Evolutionary conservation across 2,329 filamentous ascomycete species (phyloP).

Genomic region (Hymenoscyphus fructigenus): DNA sequence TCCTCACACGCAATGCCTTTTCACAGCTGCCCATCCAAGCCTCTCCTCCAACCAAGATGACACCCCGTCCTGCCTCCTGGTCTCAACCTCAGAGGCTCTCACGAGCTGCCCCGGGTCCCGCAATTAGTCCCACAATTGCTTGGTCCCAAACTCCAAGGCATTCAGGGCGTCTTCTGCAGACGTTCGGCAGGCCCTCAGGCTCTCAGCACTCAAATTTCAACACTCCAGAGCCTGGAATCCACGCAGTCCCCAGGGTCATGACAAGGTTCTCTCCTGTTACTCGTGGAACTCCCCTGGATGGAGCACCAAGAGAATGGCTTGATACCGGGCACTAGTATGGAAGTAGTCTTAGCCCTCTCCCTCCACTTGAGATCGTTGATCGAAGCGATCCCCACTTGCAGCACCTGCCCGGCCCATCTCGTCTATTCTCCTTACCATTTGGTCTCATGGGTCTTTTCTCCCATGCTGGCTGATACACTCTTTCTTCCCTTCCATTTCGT

Average conservation of each 20-base stretch:
- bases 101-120: neutral
- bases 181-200: neutral
- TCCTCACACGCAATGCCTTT: neutral
- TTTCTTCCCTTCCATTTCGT: conserved; percentile 21
- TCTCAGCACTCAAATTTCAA: neutral
- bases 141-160: neutral
- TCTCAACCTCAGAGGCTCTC: neutral
- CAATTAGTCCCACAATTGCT: neutral
- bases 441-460: neutral
- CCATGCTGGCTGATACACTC: conserved; percentile 3
- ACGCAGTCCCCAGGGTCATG: neutral
- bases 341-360: neutral
- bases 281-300: neutral
- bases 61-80: neutral
- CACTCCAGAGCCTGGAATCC: too few species aligned
- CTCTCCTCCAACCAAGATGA: neutral
- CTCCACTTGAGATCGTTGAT: neutral
- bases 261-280: neutral
- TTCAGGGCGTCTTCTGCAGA: neutral
- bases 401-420: too few species aligned
- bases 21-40: neutral
- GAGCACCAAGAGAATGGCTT: too few species aligned
- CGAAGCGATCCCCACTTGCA: neutral
- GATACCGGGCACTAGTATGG: neutral
- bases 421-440: neutral